phyloP scores from a whole-genome alignment of 176 grass and related monocot species.

The Secale cereale region DNA sequence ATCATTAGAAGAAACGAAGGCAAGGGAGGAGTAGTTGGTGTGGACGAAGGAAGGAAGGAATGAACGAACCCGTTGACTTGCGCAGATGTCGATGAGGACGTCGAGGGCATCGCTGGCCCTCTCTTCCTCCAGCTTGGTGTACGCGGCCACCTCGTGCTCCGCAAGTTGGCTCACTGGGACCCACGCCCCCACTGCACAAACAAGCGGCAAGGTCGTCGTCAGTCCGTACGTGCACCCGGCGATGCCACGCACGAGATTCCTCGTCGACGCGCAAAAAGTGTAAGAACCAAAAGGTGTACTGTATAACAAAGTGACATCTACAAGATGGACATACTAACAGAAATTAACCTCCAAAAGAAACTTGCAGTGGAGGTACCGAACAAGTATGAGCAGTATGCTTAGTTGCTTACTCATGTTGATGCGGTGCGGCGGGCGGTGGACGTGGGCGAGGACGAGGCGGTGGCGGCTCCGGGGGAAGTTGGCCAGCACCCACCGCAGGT shows the following conservation, averaged over 20 bases:
- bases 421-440: conserved; percentile 50
- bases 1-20: neutral
- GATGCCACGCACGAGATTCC: neutral
- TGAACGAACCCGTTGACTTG: conserved; percentile 53
- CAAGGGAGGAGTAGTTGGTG: neutral
- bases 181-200: conserved; percentile 70
- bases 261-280: neutral
- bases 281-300: neutral
- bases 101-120: conserved; percentile 48
- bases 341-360: neutral
- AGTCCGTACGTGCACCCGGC: neutral
- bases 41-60: too few relatives aligned
- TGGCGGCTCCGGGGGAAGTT: conserved; percentile 27
- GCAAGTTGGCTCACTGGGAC: conserved; percentile 52
- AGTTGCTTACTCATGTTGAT: too few relatives aligned
- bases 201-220: neutral
- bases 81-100: conserved; percentile 59
- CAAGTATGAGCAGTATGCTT: too few relatives aligned
- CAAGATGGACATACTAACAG: neutral
- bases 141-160: conserved; percentile 61
- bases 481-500: conserved; percentile 63
- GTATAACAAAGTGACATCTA: too few relatives aligned
- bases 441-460: conserved; percentile 53
- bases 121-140: conserved; percentile 47
- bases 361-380: too few relatives aligned